A percentile compares a stretch with the other conserved stretches of the same genome.
These are phyloP conservation scores for Jaltomata sinuosa DNA, from an alignment of 257 asterid genomes.

Conservation along the genomic window DNA sequence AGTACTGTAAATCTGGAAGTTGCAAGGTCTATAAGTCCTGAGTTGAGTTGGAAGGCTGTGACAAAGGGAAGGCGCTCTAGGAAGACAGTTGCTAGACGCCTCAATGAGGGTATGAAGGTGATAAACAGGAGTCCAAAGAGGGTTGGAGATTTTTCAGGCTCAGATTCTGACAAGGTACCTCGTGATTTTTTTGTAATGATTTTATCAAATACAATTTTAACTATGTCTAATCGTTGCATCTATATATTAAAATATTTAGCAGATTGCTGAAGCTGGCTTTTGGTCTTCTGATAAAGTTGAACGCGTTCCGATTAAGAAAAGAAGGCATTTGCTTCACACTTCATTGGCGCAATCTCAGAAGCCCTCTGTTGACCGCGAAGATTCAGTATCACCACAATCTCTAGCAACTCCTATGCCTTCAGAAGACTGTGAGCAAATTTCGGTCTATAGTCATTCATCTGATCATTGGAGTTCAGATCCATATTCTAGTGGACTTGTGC, in stretches of 20 bases:
- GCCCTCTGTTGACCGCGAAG: constrained; percentile 15
- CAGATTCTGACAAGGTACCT: constrained; percentile 71
- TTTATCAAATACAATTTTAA: background rate
- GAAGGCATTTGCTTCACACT: constrained; percentile 45
- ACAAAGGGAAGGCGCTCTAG: constrained; percentile 63
- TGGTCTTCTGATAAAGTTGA: constrained; percentile 31
- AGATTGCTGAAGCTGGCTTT: constrained; percentile 32
- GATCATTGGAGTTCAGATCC: constrained; percentile 21
- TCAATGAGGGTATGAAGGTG: constrained; percentile 26
- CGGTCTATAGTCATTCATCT: constrained; percentile 28
- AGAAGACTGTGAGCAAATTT: constrained; percentile 38
- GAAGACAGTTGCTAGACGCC: constrained; percentile 48
- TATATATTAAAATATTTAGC: constrained; percentile 17
- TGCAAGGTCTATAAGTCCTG: constrained; percentile 33
- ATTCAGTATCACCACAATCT: constrained; percentile 22
- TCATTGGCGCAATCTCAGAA: constrained; percentile 25
- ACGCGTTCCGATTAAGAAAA: constrained; percentile 55
- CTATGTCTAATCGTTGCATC: background rate
- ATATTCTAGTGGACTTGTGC: constrained; percentile 15
- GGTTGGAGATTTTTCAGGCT: constrained; percentile 60
- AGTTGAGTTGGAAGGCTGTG: constrained; percentile 61
- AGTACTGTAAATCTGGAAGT: constrained; percentile 43
- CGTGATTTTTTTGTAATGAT: background rate
- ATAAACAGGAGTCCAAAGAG: constrained; percentile 53
- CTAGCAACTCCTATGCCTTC: constrained; percentile 30